Evolutionary conservation across 768 basidiomycete genomes (phyloP).

Genomic region (Asterophora lycoperdoides): DNA sequence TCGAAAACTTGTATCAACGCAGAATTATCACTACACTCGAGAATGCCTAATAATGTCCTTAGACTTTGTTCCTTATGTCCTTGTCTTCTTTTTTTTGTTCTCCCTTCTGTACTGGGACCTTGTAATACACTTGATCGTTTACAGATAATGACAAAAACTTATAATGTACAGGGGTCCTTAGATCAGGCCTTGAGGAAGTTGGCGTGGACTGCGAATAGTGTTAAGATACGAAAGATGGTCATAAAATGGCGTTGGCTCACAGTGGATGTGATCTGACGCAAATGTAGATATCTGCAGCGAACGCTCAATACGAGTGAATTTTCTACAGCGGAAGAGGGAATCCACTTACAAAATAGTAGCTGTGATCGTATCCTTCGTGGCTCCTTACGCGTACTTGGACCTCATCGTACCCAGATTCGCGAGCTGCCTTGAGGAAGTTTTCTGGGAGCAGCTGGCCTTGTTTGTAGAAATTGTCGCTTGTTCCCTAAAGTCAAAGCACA

Average conservation of each 20-base stretch:
- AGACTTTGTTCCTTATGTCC: slow-evolving; percentile 8
- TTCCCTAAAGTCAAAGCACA: slow-evolving; percentile 46
- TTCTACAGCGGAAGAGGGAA: neutral
- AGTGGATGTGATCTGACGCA: slow-evolving; percentile 83
- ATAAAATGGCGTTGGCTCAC: slow-evolving; percentile 43
- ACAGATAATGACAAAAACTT: neutral
- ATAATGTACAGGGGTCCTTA: slow-evolving; percentile 5
- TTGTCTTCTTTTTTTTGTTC: neutral
- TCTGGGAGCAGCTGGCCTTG: slow-evolving; percentile 88
- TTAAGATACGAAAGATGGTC: slow-evolving; percentile 4
- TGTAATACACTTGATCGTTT: neutral
- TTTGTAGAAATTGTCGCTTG: slow-evolving; percentile 77
- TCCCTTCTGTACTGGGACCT: slow-evolving; percentile 7
- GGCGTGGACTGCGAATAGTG: slow-evolving; percentile 64
- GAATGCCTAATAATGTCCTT: slow-evolving; percentile 8
- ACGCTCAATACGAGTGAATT: neutral
- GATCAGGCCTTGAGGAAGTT: slow-evolving; percentile 72
- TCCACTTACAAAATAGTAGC: slow-evolving; percentile 73
- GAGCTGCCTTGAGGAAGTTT: slow-evolving; percentile 76
- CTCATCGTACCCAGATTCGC: slow-evolving; percentile 67
- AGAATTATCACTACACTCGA: slow-evolving; percentile 35
- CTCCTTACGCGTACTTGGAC: slow-evolving; percentile 72
- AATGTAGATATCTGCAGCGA: slow-evolving; percentile 78
- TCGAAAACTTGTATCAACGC: slow-evolving; percentile 57
- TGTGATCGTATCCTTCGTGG: slow-evolving; percentile 85